These are phyloP conservation scores for Euclidium syriacum DNA, from an alignment of 345 rosid species.

Conservation along the genomic window DNA sequence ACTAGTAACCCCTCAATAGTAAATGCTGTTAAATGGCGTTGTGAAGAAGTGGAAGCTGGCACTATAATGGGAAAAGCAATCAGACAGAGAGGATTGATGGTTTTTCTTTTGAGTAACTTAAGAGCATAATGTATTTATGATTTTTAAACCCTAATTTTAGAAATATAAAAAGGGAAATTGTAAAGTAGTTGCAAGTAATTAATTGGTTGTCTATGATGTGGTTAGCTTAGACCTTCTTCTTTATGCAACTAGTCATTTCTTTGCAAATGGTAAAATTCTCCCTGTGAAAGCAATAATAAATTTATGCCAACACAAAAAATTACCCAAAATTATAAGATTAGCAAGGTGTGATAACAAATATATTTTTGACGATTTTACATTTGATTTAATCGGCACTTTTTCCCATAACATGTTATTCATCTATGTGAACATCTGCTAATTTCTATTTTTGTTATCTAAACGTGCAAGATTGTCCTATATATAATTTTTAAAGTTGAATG, in stretches of 20 bases:
- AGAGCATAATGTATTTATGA: constrained; percentile 5
- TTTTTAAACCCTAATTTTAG: neutral
- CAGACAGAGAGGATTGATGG: constrained; percentile 17
- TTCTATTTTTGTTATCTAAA: too few species aligned
- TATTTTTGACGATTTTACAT: too few species aligned
- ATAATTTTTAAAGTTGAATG: too few species aligned
- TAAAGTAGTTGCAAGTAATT: constrained; percentile 18
- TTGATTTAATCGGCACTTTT: too few species aligned
- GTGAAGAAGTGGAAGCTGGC: constrained; percentile 31
- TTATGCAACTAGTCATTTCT: neutral
- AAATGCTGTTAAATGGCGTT: constrained; percentile 37
- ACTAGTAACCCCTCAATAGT: constrained; percentile 22
- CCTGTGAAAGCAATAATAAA: neutral
- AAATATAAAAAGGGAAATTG: neutral
- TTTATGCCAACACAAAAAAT: neutral
- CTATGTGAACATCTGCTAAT: too few species aligned
- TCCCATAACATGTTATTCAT: too few species aligned
- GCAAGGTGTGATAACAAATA: too few species aligned
- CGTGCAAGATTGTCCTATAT: too few species aligned
- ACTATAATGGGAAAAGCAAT: constrained; percentile 24
- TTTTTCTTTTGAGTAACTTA: constrained; percentile 7
- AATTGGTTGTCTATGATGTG: neutral
- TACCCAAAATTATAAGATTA: too few species aligned
- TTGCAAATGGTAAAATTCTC: neutral
- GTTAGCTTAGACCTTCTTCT: neutral